phyloP scores from a whole-genome alignment of 1,284 basidiomycete genomes.

The Trametes sp. region DNA sequence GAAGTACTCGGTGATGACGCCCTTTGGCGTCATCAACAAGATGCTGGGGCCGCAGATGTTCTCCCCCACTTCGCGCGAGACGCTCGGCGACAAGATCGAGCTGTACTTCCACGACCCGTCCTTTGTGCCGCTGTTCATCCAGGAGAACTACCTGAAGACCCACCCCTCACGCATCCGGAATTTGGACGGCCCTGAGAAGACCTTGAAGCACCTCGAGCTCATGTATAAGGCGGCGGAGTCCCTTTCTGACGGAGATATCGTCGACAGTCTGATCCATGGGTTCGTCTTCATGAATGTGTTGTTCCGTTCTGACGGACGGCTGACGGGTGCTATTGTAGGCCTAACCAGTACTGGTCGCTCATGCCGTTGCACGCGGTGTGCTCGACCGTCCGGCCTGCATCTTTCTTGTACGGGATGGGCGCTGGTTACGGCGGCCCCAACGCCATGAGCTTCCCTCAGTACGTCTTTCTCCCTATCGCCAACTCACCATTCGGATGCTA shows the following conservation, averaged over 20 bases:
- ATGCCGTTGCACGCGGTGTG: constrained; percentile 95
- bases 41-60: constrained; percentile 92
- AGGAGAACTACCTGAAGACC: constrained; percentile 94
- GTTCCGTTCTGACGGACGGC: not conserved
- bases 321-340: too few species aligned
- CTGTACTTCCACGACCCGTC: constrained; percentile 96
- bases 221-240: constrained; percentile 90
- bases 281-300: constrained; percentile 40
- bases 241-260: constrained; percentile 95
- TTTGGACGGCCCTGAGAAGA: constrained; percentile 68
- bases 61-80: constrained; percentile 81
- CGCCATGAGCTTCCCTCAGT: constrained; percentile 85
- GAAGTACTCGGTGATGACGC: constrained; percentile 91
- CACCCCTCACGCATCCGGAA: constrained; percentile 70
- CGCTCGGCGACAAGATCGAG: constrained; percentile 93
- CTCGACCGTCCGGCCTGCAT: constrained; percentile 89
- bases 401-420: constrained; percentile 77
- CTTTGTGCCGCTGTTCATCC: constrained; percentile 94
- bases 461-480: constrained; percentile 40
- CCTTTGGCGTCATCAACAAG: constrained; percentile 88
- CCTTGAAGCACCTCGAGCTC: constrained; percentile 79
- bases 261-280: constrained; percentile 95
- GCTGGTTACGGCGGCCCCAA: constrained; percentile 74
- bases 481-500: not conserved
- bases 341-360: constrained; percentile 95